These are phyloP conservation scores for Phytophthora fragariae DNA, from an alignment of 352 stramenopile genomes.

Conservation along the genomic window DNA sequence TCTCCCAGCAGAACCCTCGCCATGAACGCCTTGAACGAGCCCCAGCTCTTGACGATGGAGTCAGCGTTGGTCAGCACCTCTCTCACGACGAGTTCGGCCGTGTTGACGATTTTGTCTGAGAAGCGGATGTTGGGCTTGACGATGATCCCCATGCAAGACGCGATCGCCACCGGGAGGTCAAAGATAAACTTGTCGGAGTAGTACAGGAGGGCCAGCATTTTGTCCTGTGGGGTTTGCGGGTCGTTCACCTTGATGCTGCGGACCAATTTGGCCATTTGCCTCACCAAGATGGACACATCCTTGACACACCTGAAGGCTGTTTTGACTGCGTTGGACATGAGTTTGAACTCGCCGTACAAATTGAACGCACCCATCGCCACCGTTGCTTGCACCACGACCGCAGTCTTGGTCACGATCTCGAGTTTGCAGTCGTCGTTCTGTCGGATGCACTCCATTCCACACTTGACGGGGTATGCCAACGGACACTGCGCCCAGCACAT, in stretches of 20 bases:
- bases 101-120: constrained; percentile 27
- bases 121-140: constrained; percentile 20
- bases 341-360: constrained; percentile 16
- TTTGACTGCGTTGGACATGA: constrained; percentile 13
- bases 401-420: too few species aligned
- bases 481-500: too few species aligned
- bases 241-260: constrained; percentile 23
- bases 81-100: constrained; percentile 28
- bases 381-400: neutral
- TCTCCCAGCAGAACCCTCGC: constrained; percentile 6
- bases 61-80: constrained; percentile 36
- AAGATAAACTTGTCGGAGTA: constrained; percentile 37
- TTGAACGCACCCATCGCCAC: constrained; percentile 10
- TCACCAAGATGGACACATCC: constrained; percentile 27
- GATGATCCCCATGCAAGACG: constrained; percentile 34
- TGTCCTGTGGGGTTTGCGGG: constrained; percentile 32
- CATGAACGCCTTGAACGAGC: constrained; percentile 11
- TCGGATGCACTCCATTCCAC: neutral
- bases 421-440: neutral
- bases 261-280: constrained; percentile 25
- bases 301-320: constrained; percentile 30
- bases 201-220: constrained; percentile 36
- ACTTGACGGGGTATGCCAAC: neutral
- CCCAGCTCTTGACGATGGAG: constrained; percentile 23
- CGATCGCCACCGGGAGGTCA: constrained; percentile 43